Evolutionary conservation across 768 basidiomycete genomes (phyloP), one percentile per base, ranked within the genome.

Genomic region (Sarcodon sp.): DNA sequence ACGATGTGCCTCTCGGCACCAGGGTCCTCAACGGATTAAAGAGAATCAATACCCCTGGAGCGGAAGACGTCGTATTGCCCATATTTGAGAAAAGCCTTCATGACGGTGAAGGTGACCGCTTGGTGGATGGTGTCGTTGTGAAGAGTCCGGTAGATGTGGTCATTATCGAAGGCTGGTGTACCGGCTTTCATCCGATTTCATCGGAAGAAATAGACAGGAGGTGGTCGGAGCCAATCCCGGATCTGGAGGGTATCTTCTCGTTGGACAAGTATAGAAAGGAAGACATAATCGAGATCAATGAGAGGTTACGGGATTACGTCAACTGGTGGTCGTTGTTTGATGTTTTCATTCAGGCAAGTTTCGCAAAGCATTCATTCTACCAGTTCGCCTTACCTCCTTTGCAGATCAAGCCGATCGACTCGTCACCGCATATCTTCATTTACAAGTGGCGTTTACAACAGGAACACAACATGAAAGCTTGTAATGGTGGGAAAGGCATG

Each of bases 131-230:
- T 12, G 59, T 63, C 1, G 54, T 66, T 1, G 67, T 90, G 6
- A 33, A 66, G 52, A 59, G 69, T 58, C 73, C 73, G 0, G 51
- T 84, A 5, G 89, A 99, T 58, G 68, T 98, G 11, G 83, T 98
- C 45, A 73, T 99, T 44, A 67, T 99, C 44, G 96, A 99, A 66
- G 96, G 96, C 8, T 99, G 96, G 96, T 91, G 83, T 63, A 78
- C 87, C 18, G 93, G 94, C 0, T 97, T 96, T 60, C 71, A 72
- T 45, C 81, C 89, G 1, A 69, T 88, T 6, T 55, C 67, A 0
- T 43, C 54, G 13, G 62, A 67, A 8, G 75, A 77, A 51, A 60
- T 90, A 33, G 69, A 76, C 39, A 59, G 58, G 35, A 66, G 71
- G 32, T 89, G 83, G 75, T 61, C 66, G 9, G 46, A 53, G 16